Evolutionary conservation across 2,329 filamentous ascomycete genomes (phyloP), one percentile per base, ranked within the genome.

Genomic region (Fragosphaeria purpurea): DNA sequence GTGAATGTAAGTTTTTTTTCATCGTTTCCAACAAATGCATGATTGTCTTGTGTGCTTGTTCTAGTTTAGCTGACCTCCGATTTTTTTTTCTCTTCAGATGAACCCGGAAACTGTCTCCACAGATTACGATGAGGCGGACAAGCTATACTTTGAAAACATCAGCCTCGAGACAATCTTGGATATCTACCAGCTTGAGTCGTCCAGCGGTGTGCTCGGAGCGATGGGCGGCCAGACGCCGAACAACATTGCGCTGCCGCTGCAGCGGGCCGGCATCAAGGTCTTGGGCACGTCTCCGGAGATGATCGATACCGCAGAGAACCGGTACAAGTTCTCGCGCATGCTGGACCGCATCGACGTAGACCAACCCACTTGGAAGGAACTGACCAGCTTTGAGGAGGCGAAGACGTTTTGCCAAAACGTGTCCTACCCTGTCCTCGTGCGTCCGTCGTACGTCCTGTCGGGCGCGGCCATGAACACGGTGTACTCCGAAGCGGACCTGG

Each of bases 401-500:
- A 83, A 80, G 56, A 74, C 76, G 2, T 98, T 98, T 74, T 96
- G 91, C 65, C 75, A 87, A 56, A 85, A 82, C 60, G 93, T 97
- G 48, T 82, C 82, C 9, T 98, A 97, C 67, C 93, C 93, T 3
- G 93, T 97, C 47, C 76, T 98, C 50, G 93, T 98, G 43, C 84
- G 93, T 46, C 93, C 93, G 4, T 97, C 93, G 0, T 98, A 98
- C 62, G 93, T 98, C 44, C 77, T 98, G 6, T 97, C 93, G 2
- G 93, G 93, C 58, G 93, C 93, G 45, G 93, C 93, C 13, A 98
- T 98, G 93, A 98, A 97, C 75, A 97, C 93, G 0, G 93, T 97
- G 38, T 97, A 97, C 73, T 96, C 91, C 0, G 83, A 94, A 71
- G 86, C 91, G 64, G 93, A 97, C 65, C 74, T 98, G 52, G 86